Evolutionary conservation across 148 eudicot species (phyloP).

Genomic region (Persicaria maculosa): DNA sequence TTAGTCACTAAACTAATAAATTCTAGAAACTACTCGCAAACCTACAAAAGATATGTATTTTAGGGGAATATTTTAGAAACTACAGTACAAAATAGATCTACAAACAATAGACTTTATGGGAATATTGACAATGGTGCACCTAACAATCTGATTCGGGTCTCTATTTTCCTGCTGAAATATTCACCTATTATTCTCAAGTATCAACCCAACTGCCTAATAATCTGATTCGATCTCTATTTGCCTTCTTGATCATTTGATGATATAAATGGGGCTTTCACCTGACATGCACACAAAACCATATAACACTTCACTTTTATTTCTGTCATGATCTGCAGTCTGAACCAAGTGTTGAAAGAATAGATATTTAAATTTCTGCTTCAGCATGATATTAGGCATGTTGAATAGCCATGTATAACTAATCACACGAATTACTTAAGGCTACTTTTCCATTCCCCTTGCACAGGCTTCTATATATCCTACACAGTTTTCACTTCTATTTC

Average conservation of each 20-base stretch:
- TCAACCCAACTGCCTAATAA: background rate
- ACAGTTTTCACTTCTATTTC: background rate
- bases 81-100: too few species aligned
- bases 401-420: background rate
- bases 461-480: background rate
- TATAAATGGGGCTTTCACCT: too few species aligned
- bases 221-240: background rate
- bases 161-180: background rate
- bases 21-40: too few species aligned
- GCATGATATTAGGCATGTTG: background rate
- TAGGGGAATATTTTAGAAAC: too few species aligned
- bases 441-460: background rate
- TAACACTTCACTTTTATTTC: background rate
- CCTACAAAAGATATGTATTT: background rate
- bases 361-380: background rate
- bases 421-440: background rate
- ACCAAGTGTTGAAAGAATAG: background rate
- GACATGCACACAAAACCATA: background rate
- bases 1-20: too few species aligned
- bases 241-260: slow-evolving; percentile 1
- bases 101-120: too few species aligned
- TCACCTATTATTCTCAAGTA: background rate
- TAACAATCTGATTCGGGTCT: background rate
- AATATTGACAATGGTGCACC: background rate
- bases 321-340: slow-evolving; percentile 5